Conservation (phyloP, 495 filamentous ascomycete genomes). For the Bacidia rubella region DNA sequence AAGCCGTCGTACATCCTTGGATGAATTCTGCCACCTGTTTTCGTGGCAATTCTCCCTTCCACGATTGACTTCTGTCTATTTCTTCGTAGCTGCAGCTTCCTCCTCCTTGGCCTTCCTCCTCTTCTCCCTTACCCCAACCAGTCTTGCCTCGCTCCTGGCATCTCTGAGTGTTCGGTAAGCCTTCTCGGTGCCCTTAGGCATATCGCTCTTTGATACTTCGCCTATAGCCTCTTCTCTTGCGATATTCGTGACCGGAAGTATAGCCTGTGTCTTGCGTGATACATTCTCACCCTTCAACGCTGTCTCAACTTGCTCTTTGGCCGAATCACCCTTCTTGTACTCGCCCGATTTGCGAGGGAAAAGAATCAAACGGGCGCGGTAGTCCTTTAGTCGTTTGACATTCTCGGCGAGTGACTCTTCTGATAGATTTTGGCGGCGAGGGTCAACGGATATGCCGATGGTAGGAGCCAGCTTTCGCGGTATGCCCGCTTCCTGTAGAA, state of each 20-base stretch:
- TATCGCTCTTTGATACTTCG: slow-evolving; percentile 70
- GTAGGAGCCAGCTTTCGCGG: slow-evolving; percentile 86
- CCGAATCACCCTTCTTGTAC: slow-evolving; percentile 78
- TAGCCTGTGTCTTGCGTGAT: slow-evolving; percentile 38
- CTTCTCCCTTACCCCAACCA: slow-evolving; percentile 80
- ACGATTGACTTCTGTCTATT: no score
- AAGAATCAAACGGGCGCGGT: slow-evolving; percentile 86
- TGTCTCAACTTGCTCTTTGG: slow-evolving; percentile 69
- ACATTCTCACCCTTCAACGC: slow-evolving; percentile 51
- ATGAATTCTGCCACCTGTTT: no score
- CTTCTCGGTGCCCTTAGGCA: slow-evolving; percentile 64
- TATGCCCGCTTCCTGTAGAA: slow-evolving; percentile 75
- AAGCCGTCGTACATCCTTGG: no score
- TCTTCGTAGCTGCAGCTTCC: slow-evolving; percentile 74
- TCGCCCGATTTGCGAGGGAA: slow-evolving; percentile 93
- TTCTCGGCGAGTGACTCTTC: slow-evolving; percentile 86
- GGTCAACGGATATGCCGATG: slow-evolving; percentile 93
- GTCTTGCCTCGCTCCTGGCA: slow-evolving; percentile 71
- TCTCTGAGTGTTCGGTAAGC: slow-evolving; percentile 78
- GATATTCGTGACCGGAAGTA: slow-evolving; percentile 59
- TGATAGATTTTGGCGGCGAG: slow-evolving; percentile 90
- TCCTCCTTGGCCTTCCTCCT: slow-evolving; percentile 83
- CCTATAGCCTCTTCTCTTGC: slow-evolving; percentile 35
- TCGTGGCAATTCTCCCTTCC: no score
- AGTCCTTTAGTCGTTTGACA: slow-evolving; percentile 90